Evolutionary conservation across 345 rosid species (phyloP).

Genomic region (Lagerstroemia speciosa): DNA sequence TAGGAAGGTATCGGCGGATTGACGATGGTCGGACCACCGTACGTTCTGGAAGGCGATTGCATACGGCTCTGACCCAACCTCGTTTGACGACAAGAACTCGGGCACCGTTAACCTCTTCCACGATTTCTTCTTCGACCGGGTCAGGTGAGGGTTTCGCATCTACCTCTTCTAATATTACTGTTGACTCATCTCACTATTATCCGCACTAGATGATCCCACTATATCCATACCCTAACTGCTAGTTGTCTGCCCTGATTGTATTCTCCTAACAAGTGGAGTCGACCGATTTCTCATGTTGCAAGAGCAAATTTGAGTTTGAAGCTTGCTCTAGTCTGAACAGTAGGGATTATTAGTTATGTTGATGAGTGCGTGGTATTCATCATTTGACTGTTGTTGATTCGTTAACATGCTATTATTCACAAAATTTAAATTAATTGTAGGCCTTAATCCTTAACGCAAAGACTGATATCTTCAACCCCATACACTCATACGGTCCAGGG

Average conservation of each 20-base stretch:
- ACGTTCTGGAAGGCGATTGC: constrained; percentile 61
- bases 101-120: too few relatives aligned
- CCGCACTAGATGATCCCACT: neutral
- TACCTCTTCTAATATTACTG: neutral
- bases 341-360: too few relatives aligned
- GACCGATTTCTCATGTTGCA: too few relatives aligned
- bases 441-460: constrained; percentile 52
- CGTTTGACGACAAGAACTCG: constrained; percentile 72
- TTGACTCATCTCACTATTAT: too few relatives aligned
- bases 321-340: constrained; percentile 10
- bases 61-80: constrained; percentile 47
- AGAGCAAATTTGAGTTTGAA: neutral
- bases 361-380: neutral
- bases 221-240: neutral
- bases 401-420: neutral
- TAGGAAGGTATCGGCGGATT: too few relatives aligned
- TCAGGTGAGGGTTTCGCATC: constrained; percentile 29
- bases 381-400: neutral
- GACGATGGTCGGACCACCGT: too few relatives aligned
- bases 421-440: constrained; percentile 18
- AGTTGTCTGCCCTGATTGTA: too few relatives aligned
- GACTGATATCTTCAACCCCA: constrained; percentile 55
- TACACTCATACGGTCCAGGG: constrained; percentile 66
- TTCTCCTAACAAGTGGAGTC: too few relatives aligned
- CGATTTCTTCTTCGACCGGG: too few relatives aligned